Conservation (phyloP, 1,139 yeast species). For the Zygoascus sp. region DNA sequence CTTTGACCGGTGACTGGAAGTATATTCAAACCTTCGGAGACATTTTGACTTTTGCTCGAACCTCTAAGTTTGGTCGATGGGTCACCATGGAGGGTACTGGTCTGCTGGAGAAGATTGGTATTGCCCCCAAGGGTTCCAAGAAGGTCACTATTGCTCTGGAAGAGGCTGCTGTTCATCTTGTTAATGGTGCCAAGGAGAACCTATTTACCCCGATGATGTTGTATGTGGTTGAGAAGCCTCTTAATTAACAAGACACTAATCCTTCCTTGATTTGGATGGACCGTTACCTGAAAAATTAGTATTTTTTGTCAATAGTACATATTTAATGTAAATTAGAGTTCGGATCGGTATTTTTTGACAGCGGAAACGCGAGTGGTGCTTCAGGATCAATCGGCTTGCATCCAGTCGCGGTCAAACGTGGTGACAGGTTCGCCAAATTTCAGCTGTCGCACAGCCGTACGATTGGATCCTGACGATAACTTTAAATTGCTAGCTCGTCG, state of each 20-base stretch:
- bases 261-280: no score
- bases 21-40: slow-evolving; percentile 78
- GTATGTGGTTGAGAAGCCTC: slow-evolving; percentile 78
- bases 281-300: neutral
- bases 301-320: no score
- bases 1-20: slow-evolving; percentile 90
- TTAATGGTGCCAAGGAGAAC: slow-evolving; percentile 84
- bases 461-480: no score
- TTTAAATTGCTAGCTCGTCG: no score
- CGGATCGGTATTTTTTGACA: no score
- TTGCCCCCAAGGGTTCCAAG: slow-evolving; percentile 91
- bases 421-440: no score
- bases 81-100: slow-evolving; percentile 80
- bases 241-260: neutral
- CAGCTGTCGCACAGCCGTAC: no score
- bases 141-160: slow-evolving; percentile 91
- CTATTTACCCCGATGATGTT: slow-evolving; percentile 97
- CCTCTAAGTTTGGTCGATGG: slow-evolving; percentile 79
- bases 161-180: slow-evolving; percentile 94
- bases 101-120: slow-evolving; percentile 70
- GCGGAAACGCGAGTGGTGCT: no score
- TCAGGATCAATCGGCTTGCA: no score
- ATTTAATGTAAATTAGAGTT: no score
- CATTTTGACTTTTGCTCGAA: slow-evolving; percentile 80
- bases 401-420: no score